Percentiles rank a stretch among this genome's conserved stretches.
These are phyloP conservation scores for Aspergillus phoenicis DNA, from an alignment of 2,329 filamentous ascomycete species.

Conservation along the genomic window DNA sequence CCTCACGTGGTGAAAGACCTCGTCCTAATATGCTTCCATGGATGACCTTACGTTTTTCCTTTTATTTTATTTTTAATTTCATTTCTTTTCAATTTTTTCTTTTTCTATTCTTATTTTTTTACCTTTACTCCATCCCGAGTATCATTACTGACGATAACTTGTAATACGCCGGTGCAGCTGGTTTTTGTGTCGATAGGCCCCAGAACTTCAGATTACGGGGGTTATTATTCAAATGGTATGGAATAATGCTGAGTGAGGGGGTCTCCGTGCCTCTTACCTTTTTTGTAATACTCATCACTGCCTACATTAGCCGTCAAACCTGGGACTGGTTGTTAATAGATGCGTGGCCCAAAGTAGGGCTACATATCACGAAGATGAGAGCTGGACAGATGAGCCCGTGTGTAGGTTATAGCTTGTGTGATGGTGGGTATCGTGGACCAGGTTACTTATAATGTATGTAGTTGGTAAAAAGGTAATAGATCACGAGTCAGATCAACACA, in stretches of 20 bases:
- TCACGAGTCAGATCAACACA: neutral
- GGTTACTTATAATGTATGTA: neutral
- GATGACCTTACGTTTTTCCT: neutral
- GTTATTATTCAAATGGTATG: neutral
- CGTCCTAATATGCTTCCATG: neutral
- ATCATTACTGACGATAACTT: neutral
- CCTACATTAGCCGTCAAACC: neutral
- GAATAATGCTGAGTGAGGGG: neutral
- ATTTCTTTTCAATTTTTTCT: neutral
- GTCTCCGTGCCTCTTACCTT: neutral
- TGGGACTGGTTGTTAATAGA: no score
- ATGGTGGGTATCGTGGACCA: no score
- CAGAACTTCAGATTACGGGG: neutral
- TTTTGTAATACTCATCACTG: neutral
- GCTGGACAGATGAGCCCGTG: no score
- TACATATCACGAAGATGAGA: no score
- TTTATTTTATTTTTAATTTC: no score
- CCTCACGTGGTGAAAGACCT: neutral
- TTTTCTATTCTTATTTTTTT: neutral
- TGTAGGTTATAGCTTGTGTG: no score
- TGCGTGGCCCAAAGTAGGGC: no score
- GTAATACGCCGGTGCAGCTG: neutral
- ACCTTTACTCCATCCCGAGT: neutral
- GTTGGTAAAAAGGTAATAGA: neutral
- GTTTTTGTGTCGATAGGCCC: neutral